Evolutionary conservation across 306 rosid species (phyloP), one percentile per base, ranked within the genome.

Genomic region (Inga oerstediana): DNA sequence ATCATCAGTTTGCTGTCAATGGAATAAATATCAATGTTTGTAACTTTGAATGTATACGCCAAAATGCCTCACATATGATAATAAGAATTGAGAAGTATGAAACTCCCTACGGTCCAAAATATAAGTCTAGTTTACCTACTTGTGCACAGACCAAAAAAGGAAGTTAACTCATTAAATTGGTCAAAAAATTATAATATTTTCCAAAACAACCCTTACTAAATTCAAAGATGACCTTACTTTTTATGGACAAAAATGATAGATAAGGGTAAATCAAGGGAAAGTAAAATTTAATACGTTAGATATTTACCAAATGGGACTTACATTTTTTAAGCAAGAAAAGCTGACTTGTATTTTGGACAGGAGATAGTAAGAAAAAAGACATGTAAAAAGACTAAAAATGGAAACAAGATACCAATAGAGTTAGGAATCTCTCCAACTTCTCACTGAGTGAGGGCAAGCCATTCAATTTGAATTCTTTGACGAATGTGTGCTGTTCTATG

Each of bases 401-500:
- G 67, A 82, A 75, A 83, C 74, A 76, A 52, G 52, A 77, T 93
- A 94, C 99, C 92, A 94, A 78, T 77, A 92, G 89, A 54, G 83
- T 87, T 51, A 97, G 88, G 80, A 97, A 88, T 79, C 90, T 97
- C 88, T 94, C 98, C 89, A 97, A 86, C 82, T 90, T 94, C 88
- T 91, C 95, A 80, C 93, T 92, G 73, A 97, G 97, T 51, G 86
- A 84, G 67, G 95, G 97, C 81, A 97, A 89, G 80, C 92, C 97
- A 77, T 88, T 88, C 97, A 92, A 87, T 79, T 88, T 91, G 89
- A 97, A 94, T n/a, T 84, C 80, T 59, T 24, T 75, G 86, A 97
- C 90, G 82, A 97, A 91, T 24, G 0, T 85, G 14, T 49, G 5
- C 0, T 64, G 16, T 6, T 10, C 3, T 80, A 94, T 88, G 84